phyloP scores from a whole-genome alignment of 2,329 filamentous ascomycete species.

The Fusarium veterinarium region DNA sequence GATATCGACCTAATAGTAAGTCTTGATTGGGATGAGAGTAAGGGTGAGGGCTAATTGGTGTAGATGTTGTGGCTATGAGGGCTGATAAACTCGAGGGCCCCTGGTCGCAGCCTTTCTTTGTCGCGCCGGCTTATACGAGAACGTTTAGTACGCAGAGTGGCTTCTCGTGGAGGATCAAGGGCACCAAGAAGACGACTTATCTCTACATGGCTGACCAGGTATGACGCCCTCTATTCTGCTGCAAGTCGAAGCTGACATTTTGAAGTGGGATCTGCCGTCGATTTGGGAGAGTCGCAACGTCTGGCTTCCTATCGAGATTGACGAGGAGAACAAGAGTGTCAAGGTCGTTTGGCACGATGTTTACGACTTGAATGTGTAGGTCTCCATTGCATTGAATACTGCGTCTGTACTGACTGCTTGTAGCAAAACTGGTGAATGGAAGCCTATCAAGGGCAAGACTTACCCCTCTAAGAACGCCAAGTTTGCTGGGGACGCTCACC shows the following conservation, averaged over 20 bases:
- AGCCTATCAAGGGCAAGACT: constrained; percentile 58
- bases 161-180: constrained; percentile 59
- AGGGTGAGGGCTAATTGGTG: background rate
- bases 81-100: constrained; percentile 61
- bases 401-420: background rate
- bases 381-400: rapidly evolving
- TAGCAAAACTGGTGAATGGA: constrained; percentile 59
- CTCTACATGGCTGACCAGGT: constrained; percentile 60
- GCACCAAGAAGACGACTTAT: constrained; percentile 59
- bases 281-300: constrained; percentile 67
- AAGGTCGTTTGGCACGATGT: constrained; percentile 64
- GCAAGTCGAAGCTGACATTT: background rate
- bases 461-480: constrained; percentile 59
- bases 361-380: constrained; percentile 62
- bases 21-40: rapidly evolving
- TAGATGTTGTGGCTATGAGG: constrained; percentile 65
- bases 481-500: constrained; percentile 56
- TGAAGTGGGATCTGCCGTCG: constrained; percentile 61
- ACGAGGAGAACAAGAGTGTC: constrained; percentile 61
- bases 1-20: constrained; percentile 68
- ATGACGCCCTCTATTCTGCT: background rate
- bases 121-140: constrained; percentile 60
- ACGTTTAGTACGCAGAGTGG: constrained; percentile 65
- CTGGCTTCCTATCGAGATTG: constrained; percentile 65
- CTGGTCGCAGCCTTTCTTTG: constrained; percentile 64